Evolutionary conservation across 2,329 filamentous ascomycete species (phyloP).

Genomic region (Delphinella strobiligena): DNA sequence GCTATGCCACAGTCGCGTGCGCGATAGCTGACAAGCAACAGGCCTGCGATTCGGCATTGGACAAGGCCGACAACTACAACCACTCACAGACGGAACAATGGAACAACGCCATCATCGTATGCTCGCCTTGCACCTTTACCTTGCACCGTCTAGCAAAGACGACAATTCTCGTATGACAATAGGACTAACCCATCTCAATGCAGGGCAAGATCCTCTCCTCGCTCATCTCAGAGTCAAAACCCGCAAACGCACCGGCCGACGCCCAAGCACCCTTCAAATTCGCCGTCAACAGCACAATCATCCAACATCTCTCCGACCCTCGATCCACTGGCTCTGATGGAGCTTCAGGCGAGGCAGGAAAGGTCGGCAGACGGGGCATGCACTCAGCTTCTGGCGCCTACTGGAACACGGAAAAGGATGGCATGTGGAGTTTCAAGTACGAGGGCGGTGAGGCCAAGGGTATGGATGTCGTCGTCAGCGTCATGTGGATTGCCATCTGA

Average conservation of each 20-base stretch:
- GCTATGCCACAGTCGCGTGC: too few relatives aligned
- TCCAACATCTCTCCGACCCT: conserved; percentile 74
- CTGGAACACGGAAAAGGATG: conserved; percentile 85
- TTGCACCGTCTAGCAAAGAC: too few relatives aligned
- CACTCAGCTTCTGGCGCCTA: conserved; percentile 75
- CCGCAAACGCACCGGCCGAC: conserved; percentile 42
- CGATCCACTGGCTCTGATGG: conserved; percentile 46
- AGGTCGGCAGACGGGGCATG: conserved; percentile 76
- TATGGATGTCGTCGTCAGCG: conserved; percentile 39
- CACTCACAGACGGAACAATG: conserved; percentile 74
- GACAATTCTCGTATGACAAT: too few relatives aligned
- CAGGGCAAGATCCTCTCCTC: conserved; percentile 67
- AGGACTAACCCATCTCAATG: too few relatives aligned
- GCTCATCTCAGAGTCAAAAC: conserved; percentile 60
- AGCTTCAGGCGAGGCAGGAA: conserved; percentile 8
- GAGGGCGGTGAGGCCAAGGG: conserved; percentile 44
- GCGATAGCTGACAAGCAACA: conserved; percentile 28
- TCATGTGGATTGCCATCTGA: conserved; percentile 65
- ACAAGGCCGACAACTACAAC: conserved; percentile 67
- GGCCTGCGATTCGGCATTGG: conserved; percentile 74
- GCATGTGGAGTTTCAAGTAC: conserved; percentile 83
- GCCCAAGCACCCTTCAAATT: conserved; percentile 69
- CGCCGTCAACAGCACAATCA: conserved; percentile 95
- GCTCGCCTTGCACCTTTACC: too few relatives aligned
- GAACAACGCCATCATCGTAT: conserved; percentile 89